These are phyloP conservation scores for Lumnitzera littorea DNA, from an alignment of 345 rosid species.

Conservation along the genomic window DNA sequence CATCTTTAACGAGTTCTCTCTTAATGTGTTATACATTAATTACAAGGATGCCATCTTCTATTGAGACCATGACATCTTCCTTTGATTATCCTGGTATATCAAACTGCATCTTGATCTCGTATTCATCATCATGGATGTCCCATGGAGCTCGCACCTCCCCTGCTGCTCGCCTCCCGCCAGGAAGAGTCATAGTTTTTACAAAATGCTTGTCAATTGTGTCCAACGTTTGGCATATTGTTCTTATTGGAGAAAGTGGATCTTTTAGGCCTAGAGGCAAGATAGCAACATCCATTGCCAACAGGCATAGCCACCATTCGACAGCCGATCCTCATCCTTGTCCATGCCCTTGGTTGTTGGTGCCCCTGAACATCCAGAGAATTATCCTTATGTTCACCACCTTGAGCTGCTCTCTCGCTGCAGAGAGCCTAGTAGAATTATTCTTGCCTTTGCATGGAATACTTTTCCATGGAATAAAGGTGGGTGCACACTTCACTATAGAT, in stretches of 20 bases:
- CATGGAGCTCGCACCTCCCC: conserved; percentile 54
- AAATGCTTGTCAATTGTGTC: conserved; percentile 68
- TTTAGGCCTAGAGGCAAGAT: conserved; percentile 26
- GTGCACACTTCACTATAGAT: no score
- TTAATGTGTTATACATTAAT: conserved; percentile 58
- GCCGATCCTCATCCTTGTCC: no score
- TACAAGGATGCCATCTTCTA: conserved; percentile 54
- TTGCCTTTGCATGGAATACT: no score
- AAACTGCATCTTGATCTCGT: conserved; percentile 69
- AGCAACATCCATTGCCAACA: no score
- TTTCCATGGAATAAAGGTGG: no score
- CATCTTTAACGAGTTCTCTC: conserved; percentile 28
- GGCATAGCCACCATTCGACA: no score
- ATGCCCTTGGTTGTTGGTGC: no score
- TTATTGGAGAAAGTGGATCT: conserved; percentile 58
- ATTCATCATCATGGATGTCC: conserved; percentile 72
- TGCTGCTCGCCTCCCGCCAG: conserved; percentile 26
- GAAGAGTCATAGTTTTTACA: conserved; percentile 36
- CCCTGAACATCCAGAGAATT: no score
- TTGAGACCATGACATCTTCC: conserved; percentile 64
- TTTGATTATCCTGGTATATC: conserved; percentile 78
- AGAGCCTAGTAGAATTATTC: conserved; percentile 7
- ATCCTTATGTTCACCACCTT: no score
- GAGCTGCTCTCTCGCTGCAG: conserved; percentile 17
- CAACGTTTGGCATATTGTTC: no score